Percentiles rank a stretch among this genome's conserved stretches.
These are phyloP conservation scores for Argentina anserina DNA, from an alignment of 306 rosid genomes.

Conservation along the genomic window DNA sequence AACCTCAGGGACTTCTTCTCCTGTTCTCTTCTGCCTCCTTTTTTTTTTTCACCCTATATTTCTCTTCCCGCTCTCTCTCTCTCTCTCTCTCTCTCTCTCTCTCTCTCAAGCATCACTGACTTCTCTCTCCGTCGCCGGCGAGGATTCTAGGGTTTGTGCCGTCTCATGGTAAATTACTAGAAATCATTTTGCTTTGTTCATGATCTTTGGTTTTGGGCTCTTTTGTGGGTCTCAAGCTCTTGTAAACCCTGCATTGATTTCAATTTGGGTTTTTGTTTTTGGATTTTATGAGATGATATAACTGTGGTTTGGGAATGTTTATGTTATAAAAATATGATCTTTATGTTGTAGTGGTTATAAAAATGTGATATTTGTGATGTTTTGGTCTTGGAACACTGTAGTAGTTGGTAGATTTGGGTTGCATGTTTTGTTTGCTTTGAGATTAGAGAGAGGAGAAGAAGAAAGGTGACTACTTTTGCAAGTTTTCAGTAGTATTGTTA, in stretches of 20 bases:
- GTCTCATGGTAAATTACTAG: not conserved
- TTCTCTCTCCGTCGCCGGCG: not conserved
- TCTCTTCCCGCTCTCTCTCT: conserved; percentile 4
- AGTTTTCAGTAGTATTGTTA: not conserved
- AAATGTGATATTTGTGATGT: not conserved
- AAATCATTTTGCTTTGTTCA: not conserved
- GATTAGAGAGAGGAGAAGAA: not conserved
- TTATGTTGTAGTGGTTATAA: not conserved
- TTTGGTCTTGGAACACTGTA: not conserved
- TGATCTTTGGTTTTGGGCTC: not conserved
- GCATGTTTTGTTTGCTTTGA: not conserved
- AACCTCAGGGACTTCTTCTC: not conserved
- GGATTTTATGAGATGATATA: not conserved
- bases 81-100: not conserved
- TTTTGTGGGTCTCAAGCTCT: not conserved
- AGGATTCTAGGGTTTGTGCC: not conserved
- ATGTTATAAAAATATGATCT: not conserved
- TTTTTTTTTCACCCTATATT: not conserved
- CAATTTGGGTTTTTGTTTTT: not conserved
- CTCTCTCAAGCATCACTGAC: not conserved
- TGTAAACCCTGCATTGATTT: not conserved
- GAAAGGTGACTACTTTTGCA: not conserved
- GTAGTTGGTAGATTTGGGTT: not conserved
- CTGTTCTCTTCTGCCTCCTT: not conserved
- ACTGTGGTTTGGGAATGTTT: not conserved